Evolutionary conservation across 2,329 filamentous ascomycete genomes (phyloP).

Genomic region (Talaromyces sp.): DNA sequence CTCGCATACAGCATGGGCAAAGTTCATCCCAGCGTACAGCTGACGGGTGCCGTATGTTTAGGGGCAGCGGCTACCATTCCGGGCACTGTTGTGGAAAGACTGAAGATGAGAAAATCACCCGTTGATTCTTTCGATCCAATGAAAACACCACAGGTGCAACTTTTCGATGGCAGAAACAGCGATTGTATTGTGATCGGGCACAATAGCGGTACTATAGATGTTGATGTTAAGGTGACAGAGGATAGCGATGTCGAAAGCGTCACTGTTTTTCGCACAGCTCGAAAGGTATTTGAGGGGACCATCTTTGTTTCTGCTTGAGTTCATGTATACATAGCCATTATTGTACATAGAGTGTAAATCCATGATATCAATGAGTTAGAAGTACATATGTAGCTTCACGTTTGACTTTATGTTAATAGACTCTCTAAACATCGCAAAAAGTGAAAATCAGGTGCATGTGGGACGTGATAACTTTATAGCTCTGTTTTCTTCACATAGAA

Average conservation of each 20-base stretch:
- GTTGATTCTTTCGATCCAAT: background rate
- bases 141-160: background rate
- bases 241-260: slow-evolving; percentile 3
- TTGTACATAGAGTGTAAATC: background rate
- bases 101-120: background rate
- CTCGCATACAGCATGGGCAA: slow-evolving; percentile 27
- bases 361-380: background rate
- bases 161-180: background rate
- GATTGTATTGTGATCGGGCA: slow-evolving; percentile 1
- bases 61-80: slow-evolving; percentile 22
- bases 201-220: slow-evolving; percentile 14
- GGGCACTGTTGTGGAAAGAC: slow-evolving; percentile 21
- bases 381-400: too few relatives aligned
- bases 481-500: background rate
- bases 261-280: slow-evolving; percentile 13
- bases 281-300: slow-evolving; percentile 15
- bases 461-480: background rate
- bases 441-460: background rate
- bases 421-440: background rate
- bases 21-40: slow-evolving; percentile 25
- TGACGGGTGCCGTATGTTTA: slow-evolving; percentile 29
- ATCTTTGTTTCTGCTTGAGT: slow-evolving; percentile 8
- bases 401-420: too few relatives aligned
- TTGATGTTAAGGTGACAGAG: slow-evolving; percentile 1
- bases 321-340: background rate